Base-by-base conservation (phyloP, 129 eudicot species). In the Dittrichia graveolens region DNA sequence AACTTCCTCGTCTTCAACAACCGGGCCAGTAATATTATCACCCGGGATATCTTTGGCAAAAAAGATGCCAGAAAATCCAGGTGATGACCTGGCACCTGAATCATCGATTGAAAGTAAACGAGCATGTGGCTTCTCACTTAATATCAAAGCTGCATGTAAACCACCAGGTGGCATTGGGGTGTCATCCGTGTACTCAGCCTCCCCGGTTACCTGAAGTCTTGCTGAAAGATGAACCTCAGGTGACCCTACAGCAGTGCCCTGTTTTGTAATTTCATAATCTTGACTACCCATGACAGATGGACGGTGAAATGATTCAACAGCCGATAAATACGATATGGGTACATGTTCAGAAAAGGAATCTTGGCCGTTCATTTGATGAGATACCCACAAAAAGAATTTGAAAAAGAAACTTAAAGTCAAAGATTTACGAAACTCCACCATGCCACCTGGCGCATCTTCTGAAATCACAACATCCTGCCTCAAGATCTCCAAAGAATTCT, bases 161-260 rank as follows among this genome's bases (percentile, higher is more conserved):
- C 94, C 78, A 48, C 85, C 88, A 10, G 94, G 91, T 44, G 97
- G 90, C 96, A 88, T 83, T 18, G 91, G 88, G 12, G 87, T 73
- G 78, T 95, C 99, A 95, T 95, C 97, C 2, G 96, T 87, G 54
- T 95, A 95, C 83, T 95, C 97, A 16, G 97, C 99, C 83, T 95
- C 99, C 15, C 99, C 99, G 3, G 96, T 86, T 54, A 95, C 99
- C 92, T 95, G 81, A 79, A 95, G 94, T 64, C 79, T 81, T 62
- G 99, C 81, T 8, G 99, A 95, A 65, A 82, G 83, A 81, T 95
- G 99, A 80, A 86, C 85, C 79, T 95, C 99, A 13, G 99, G 96
- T 58, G 85, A 83, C 38, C 99, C 99, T 69, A 95, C 99, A 42
- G 96, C 58, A 64, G 83, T 90, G 67, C 97, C 97, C 5, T 82